Evolutionary conservation across 805 yeast genomes (phyloP).

Genomic region (Lipomyces yamadae): DNA sequence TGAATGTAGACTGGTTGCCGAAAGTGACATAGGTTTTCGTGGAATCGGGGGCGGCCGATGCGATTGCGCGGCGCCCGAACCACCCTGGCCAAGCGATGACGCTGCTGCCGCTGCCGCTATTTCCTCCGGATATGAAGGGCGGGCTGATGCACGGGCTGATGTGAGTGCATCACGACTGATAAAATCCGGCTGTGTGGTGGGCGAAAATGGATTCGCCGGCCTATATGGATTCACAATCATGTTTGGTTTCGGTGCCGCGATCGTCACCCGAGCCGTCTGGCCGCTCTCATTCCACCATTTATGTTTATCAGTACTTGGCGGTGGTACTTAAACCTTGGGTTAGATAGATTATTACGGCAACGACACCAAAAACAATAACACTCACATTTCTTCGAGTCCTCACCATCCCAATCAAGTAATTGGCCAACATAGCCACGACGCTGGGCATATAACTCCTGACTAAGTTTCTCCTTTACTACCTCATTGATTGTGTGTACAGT

Average conservation of each 20-base stretch:
- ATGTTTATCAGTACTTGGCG: slow-evolving; percentile 79
- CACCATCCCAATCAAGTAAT: slow-evolving; percentile 41
- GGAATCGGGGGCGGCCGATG: slow-evolving; percentile 31
- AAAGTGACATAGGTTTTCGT: slow-evolving; percentile 25
- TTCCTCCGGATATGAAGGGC: slow-evolving; percentile 2
- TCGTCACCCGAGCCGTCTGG: slow-evolving; percentile 68
- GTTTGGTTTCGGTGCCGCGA: slow-evolving; percentile 50
- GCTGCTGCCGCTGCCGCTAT: slow-evolving; percentile 16
- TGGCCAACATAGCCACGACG: slow-evolving; percentile 53
- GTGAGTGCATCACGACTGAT: slow-evolving; percentile 14
- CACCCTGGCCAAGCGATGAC: not conserved
- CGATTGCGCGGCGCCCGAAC: not conserved
- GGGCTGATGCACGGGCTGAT: slow-evolving; percentile 4
- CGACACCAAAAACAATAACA: slow-evolving; percentile 12
- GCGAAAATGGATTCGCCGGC: slow-evolving; percentile 74
- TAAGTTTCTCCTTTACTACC: slow-evolving; percentile 57
- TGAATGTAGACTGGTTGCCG: slow-evolving; percentile 24
- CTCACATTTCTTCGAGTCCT: slow-evolving; percentile 4
- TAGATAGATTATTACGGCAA: not conserved
- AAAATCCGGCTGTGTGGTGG: slow-evolving; percentile 59
- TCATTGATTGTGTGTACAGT: slow-evolving; percentile 73
- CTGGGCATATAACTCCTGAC: slow-evolving; percentile 62
- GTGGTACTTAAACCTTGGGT: slow-evolving; percentile 59
- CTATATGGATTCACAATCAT: slow-evolving; percentile 69
- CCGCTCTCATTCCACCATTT: slow-evolving; percentile 96